These are phyloP conservation scores for Luzula sylvatica DNA, from an alignment of 176 grass and related monocot genomes.

Conservation along the genomic window DNA sequence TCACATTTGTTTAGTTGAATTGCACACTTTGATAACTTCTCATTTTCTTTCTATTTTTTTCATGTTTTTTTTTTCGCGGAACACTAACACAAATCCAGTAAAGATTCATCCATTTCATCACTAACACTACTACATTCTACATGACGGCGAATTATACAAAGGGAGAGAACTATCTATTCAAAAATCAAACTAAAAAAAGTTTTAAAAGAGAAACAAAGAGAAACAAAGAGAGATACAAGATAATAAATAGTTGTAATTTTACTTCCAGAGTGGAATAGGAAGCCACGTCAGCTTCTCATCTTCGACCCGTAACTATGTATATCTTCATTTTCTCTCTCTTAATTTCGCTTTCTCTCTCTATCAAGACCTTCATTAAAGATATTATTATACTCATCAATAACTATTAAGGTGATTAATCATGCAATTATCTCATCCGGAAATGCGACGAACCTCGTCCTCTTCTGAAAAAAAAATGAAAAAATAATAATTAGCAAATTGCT, in stretches of 20 bases:
- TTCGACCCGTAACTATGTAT: no score
- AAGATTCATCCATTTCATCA: conserved; percentile 20
- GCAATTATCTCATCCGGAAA: conserved; percentile 71
- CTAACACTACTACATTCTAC: conserved; percentile 11
- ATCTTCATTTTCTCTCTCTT: neutral
- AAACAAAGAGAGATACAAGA: conserved; percentile 16
- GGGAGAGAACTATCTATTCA: conserved; percentile 17
- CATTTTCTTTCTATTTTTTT: no score
- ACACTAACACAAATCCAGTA: no score
- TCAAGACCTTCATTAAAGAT: neutral
- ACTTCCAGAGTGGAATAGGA: neutral
- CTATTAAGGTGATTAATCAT: conserved; percentile 13
- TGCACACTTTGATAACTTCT: no score
- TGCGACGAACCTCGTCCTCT: conserved; percentile 56
- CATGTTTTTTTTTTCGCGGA: no score
- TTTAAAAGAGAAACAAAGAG: conserved; percentile 1
- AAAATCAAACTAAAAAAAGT: conserved; percentile 12
- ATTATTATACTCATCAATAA: conserved; percentile 13
- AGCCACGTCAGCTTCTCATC: neutral
- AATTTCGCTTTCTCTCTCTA: neutral
- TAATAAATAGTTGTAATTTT: conserved; percentile 16
- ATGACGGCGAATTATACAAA: conserved; percentile 12
- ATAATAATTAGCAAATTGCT: neutral
- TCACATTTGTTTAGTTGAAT: no score
- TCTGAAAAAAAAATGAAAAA: conserved; percentile 31